Conservation (phyloP, 148 eudicot genomes). For the Suaeda aralocaspica region DNA sequence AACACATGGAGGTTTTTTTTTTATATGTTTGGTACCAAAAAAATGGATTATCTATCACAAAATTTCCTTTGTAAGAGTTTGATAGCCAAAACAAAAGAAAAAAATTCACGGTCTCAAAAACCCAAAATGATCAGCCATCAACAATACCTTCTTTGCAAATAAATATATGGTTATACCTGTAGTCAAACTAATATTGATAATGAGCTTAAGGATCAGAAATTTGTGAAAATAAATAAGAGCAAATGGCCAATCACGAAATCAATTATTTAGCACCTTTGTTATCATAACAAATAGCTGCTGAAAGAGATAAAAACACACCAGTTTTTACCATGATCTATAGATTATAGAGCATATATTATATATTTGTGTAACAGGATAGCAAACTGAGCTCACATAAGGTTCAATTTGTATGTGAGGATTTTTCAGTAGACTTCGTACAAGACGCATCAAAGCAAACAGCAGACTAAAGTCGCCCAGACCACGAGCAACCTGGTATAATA, state of each 20-base stretch:
- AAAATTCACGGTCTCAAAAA: not conserved
- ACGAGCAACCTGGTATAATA: slow-evolving; percentile 55
- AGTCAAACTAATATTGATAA: not conserved
- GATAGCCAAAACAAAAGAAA: too few relatives aligned
- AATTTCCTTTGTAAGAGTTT: too few relatives aligned
- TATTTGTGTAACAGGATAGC: not conserved
- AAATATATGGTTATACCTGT: not conserved
- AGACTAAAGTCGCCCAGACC: slow-evolving; percentile 58
- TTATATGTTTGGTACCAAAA: too few relatives aligned
- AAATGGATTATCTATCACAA: too few relatives aligned
- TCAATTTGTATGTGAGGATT: slow-evolving; percentile 74
- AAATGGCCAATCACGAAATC: not conserved
- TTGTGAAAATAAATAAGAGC: not conserved
- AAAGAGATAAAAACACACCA: not conserved
- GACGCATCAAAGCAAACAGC: slow-evolving; percentile 72
- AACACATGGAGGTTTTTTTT: too few relatives aligned
- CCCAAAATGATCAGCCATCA: too few relatives aligned
- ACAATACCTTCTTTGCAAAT: not conserved
- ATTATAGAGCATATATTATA: not conserved
- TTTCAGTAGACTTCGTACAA: slow-evolving; percentile 65
- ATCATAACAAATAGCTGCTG: not conserved
- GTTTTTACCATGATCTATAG: not conserved
- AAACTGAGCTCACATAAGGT: slow-evolving; percentile 55
- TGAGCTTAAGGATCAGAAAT: not conserved
- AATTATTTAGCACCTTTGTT: not conserved